A percentile compares a stretch with the other conserved stretches of the same genome.
phyloP scores from a whole-genome alignment of 441 rosid species.

The Adansonia rubrostipa region DNA sequence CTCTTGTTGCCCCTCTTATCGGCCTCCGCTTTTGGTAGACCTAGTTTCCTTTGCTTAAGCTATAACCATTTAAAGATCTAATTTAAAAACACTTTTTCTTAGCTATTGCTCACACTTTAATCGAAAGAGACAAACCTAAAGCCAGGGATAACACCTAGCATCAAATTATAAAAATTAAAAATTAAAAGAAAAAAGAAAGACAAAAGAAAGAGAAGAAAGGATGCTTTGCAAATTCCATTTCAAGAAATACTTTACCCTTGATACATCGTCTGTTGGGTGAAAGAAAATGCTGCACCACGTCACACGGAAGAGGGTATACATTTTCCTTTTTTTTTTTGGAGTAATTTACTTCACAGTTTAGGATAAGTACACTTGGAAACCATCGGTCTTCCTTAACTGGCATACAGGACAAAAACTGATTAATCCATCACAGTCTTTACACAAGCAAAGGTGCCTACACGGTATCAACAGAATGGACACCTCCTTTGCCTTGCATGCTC shows the following conservation, averaged over 20 bases:
- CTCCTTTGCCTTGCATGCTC: constrained; percentile 67
- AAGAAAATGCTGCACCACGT: background rate
- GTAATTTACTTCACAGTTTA: constrained; percentile 39
- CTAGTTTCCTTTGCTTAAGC: too few relatives aligned
- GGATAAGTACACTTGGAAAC: constrained; percentile 63
- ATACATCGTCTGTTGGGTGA: constrained; percentile 22
- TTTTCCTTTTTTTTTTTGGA: constrained; percentile 21
- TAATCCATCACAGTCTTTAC: constrained; percentile 70
- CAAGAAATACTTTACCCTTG: constrained; percentile 18
- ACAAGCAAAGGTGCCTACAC: constrained; percentile 83
- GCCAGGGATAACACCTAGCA: background rate
- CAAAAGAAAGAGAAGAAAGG: background rate
- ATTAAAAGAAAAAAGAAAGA: background rate
- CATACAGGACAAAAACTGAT: constrained; percentile 75
- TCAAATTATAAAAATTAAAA: too few relatives aligned
- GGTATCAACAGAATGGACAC: constrained; percentile 72
- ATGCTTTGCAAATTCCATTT: constrained; percentile 25
- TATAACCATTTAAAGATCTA: too few relatives aligned
- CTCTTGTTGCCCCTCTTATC: too few relatives aligned
- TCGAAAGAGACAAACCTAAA: too few relatives aligned
- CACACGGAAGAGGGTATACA: constrained; percentile 16
- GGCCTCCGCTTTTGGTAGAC: too few relatives aligned
- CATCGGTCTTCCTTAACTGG: constrained; percentile 61
- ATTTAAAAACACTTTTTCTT: too few relatives aligned
- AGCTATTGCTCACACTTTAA: background rate